Evolutionary conservation across 305 asterid genomes (phyloP).

Genomic region (Solanum hybrid): DNA sequence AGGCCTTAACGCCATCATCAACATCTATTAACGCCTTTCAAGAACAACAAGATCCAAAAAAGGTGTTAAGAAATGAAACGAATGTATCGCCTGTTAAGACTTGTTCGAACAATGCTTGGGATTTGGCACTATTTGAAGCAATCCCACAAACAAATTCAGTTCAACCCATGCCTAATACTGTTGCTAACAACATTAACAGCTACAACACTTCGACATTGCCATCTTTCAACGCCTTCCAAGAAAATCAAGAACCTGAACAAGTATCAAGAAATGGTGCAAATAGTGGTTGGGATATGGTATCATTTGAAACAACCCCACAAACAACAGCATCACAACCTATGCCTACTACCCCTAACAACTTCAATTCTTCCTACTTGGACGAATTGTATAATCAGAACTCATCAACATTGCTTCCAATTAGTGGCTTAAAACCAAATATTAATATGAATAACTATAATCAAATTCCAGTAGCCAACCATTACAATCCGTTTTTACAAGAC

Average conservation of each 20-base stretch:
- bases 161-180: background rate
- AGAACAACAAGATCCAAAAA: slow-evolving; percentile 4
- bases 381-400: slow-evolving; percentile 8
- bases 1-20: background rate
- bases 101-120: background rate
- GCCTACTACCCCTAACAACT: background rate
- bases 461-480: slow-evolving; percentile 10
- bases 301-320: slow-evolving; percentile 14
- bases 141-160: background rate
- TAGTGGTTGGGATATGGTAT: slow-evolving; percentile 23
- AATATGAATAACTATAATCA: background rate
- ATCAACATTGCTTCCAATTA: background rate
- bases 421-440: background rate
- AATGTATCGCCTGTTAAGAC: background rate
- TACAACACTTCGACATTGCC: background rate
- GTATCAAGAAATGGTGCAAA: background rate
- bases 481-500: slow-evolving; percentile 68
- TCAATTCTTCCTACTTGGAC: background rate
- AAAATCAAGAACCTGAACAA: background rate
- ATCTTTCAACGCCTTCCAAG: background rate
- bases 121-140: background rate
- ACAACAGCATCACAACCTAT: background rate
- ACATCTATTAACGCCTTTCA: background rate
- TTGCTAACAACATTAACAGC: background rate
- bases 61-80: background rate